These are phyloP conservation scores for Russula olivacea DNA, from an alignment of 768 basidiomycete genomes.

Conservation along the genomic window DNA sequence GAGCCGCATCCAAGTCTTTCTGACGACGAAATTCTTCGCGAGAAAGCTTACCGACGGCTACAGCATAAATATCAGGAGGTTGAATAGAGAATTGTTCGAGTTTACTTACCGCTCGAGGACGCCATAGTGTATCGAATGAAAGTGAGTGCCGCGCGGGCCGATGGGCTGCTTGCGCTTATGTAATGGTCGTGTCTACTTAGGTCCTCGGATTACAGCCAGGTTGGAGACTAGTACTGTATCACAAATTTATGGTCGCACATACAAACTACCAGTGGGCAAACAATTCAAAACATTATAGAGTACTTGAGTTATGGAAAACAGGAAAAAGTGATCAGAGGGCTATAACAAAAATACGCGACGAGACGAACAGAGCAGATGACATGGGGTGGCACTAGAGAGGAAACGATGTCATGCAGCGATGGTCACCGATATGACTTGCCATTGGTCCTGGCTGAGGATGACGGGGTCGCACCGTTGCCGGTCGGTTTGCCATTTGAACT, in stretches of 20 bases:
- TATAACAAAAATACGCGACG: constrained; percentile 1
- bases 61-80: constrained; percentile 2
- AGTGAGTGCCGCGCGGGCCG: background rate
- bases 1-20: constrained; percentile 96
- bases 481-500: constrained; percentile 39
- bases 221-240: constrained; percentile 10
- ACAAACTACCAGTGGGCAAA: constrained; percentile 7
- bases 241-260: constrained; percentile 15
- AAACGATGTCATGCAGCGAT: background rate
- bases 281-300: constrained; percentile 17
- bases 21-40: constrained; percentile 92
- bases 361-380: background rate
- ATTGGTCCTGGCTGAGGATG: constrained; percentile 45
- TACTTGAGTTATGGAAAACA: constrained; percentile 14
- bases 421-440: constrained; percentile 57
- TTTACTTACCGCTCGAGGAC: constrained; percentile 25
- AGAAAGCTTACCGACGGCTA: constrained; percentile 73
- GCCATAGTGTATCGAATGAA: constrained; percentile 19
- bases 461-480: constrained; percentile 40
- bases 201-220: background rate
- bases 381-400: background rate
- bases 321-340: background rate
- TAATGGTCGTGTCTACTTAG: background rate
- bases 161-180: background rate
- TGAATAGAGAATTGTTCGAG: background rate